Base-by-base conservation (phyloP, 2,329 filamentous ascomycete genomes). In the Aurifilum marmelostoma region DNA sequence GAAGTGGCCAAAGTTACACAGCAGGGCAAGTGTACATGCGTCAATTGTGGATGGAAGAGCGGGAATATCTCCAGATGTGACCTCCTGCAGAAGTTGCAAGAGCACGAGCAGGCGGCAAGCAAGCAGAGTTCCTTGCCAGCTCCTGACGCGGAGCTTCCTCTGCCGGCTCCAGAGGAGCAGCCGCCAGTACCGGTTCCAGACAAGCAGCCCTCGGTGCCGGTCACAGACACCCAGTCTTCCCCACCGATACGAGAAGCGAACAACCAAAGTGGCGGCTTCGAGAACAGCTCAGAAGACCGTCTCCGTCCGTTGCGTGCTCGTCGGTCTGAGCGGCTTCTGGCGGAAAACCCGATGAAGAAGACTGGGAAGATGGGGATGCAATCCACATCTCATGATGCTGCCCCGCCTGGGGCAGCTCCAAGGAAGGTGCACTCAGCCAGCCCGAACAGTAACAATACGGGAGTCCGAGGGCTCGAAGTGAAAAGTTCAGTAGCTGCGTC, bases 21-120 rank as follows among this genome's bases (percentile, higher is more conserved):
- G 1, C 47, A 34, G n/a, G 68, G 68, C 8, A 21, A 52, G 1
- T n/a, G 60, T 0, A 62, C 66, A 16, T 70, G 68, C 18, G 63
- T 67, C 9, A 70, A 68, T 7, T 70, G 68, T 47, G 66, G 47
- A 16, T 59, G 21, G 16, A 66, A 47, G 1, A 29, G 37, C 4
- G 1, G 8, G 1, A 4, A 54, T 2, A 29, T 41, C 3, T 21
- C 7, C 0, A n/a, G 6, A 7, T 70, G 68, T 21, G 67, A 65
- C 7, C 3, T 68, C 2, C 2, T 52, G 34, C 34, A 61, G 24
- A 3, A 27, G 16, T 24, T 27, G 43, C 43, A 18, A 21, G 24
- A 41, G n/a, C 12, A 16, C 29, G 43, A 2, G 32, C n/a, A n/a
- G 11, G 63, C 54, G 11, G 63, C 21, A n/a, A 27, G 32, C 24